Percentiles rank a stretch among this genome's conserved stretches.
phyloP scores from a whole-genome alignment of 495 filamentous ascomycete species.

The Aspergillus leporis region DNA sequence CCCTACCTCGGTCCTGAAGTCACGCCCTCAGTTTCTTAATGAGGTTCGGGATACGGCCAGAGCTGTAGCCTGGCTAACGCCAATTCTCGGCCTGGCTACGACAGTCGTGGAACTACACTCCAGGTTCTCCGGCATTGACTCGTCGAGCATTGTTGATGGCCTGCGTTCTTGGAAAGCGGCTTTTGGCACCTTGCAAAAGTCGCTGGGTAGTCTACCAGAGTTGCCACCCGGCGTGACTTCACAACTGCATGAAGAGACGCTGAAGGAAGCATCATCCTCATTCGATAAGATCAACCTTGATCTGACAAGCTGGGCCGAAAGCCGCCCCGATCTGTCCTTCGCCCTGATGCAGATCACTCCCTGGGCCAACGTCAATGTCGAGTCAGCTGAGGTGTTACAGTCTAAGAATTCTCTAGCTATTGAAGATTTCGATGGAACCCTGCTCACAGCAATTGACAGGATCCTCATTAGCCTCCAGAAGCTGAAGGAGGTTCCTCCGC shows the following conservation, averaged over 20 bases:
- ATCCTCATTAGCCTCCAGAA: conserved; percentile 75
- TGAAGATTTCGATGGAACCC: conserved; percentile 50
- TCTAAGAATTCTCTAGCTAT: conserved; percentile 26
- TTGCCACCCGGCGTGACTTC: conserved; percentile 59
- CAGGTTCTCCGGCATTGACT: conserved; percentile 55
- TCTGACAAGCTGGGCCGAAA: conserved; percentile 41
- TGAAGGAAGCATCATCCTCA: conserved; percentile 43
- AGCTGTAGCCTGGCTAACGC: conserved; percentile 50
- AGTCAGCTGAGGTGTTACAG: conserved; percentile 11
- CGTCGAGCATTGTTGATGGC: conserved; percentile 36
- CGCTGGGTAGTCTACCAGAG: conserved; percentile 48
- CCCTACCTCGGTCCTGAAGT: conserved; percentile 30
- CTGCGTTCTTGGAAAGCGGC: conserved; percentile 52
- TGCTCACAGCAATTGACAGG: conserved; percentile 62
- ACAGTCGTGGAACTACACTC: conserved; percentile 58
- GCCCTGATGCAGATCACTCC: conserved; percentile 59
- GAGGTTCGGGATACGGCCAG: conserved; percentile 23
- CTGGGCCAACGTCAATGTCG: conserved; percentile 36
- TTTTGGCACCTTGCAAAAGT: conserved; percentile 39
- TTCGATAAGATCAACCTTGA: conserved; percentile 46
- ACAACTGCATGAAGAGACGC: conserved; percentile 36
- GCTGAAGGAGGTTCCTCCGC: conserved; percentile 59
- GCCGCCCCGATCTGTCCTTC: conserved; percentile 62
- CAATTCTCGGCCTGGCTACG: conserved; percentile 45
- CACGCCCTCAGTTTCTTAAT: conserved; percentile 20